phyloP scores from a whole-genome alignment of 345 rosid species.

The Eucalyptus leucophloia region DNA sequence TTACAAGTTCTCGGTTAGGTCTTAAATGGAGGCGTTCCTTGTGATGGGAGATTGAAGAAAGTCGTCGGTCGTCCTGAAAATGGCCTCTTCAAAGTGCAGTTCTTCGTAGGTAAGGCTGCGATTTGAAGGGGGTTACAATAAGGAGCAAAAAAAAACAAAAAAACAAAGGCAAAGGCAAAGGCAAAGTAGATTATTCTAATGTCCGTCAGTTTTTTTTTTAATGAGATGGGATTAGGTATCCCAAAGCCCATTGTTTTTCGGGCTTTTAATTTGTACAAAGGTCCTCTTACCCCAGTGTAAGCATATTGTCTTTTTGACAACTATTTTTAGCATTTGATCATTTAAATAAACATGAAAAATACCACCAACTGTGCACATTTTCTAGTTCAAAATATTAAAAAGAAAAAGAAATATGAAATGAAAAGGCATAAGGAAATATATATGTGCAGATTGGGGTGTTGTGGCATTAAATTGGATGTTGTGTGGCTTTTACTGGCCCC shows the following conservation, averaged over 20 bases:
- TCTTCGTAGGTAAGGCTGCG: not conserved
- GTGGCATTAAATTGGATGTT: not conserved
- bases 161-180: not conserved
- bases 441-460: not conserved
- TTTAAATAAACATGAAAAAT: not conserved
- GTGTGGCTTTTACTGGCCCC: not conserved
- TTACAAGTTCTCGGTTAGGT: not conserved
- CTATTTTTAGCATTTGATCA: not conserved
- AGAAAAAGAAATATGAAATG: not conserved
- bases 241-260: not conserved
- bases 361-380: not conserved
- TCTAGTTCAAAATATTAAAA: not conserved
- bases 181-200: not conserved
- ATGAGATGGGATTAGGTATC: not conserved
- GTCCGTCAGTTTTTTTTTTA: not conserved
- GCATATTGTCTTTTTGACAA: not conserved
- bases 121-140: not conserved
- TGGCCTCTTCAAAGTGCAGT: not conserved
- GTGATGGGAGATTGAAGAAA: not conserved
- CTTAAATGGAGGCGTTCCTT: not conserved
- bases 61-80: not conserved
- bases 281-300: not conserved
- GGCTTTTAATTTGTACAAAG: not conserved
- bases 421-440: not conserved
- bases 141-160: not conserved